Percentiles rank a stretch among this genome's conserved stretches.
phyloP scores from a whole-genome alignment of 345 rosid species.

The Zanthoxylum bungeanum region DNA sequence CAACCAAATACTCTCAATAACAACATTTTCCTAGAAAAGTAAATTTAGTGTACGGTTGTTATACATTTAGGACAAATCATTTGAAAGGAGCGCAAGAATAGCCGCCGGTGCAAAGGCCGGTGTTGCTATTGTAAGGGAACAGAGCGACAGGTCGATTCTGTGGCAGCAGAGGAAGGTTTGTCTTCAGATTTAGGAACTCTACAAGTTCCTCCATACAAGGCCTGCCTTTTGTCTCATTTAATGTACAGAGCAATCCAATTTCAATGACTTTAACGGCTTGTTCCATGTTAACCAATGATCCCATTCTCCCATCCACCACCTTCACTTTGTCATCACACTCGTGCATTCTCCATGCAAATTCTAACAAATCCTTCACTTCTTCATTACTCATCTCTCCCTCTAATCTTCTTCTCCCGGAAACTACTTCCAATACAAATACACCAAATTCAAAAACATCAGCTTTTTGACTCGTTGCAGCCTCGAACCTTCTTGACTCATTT shows the following conservation, averaged over 20 bases:
- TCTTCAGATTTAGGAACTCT: slow-evolving; percentile 26
- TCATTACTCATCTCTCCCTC: slow-evolving; percentile 16
- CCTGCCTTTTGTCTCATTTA: slow-evolving; percentile 46
- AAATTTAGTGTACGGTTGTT: no score
- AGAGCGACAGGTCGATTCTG: slow-evolving; percentile 33
- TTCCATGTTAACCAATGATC: slow-evolving; percentile 35
- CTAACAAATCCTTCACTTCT: slow-evolving; percentile 43
- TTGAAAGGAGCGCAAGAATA: slow-evolving; percentile 42
- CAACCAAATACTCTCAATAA: no score
- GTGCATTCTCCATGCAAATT: slow-evolving; percentile 47
- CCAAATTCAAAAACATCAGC: slow-evolving; percentile 50
- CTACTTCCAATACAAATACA: slow-evolving; percentile 41
- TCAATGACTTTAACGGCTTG: slow-evolving; percentile 39
- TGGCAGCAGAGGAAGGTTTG: slow-evolving; percentile 34
- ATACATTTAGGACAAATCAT: no score
- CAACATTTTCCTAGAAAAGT: no score
- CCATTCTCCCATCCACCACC: slow-evolving; percentile 48
- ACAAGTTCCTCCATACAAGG: slow-evolving; percentile 38
- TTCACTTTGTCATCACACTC: slow-evolving; percentile 34
- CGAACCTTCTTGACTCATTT: slow-evolving; percentile 29
- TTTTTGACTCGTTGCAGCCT: slow-evolving; percentile 36
- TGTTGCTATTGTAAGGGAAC: slow-evolving; percentile 44
- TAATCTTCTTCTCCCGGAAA: slow-evolving; percentile 37
- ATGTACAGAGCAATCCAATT: slow-evolving; percentile 40
- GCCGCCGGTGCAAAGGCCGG: slow-evolving; percentile 31